A percentile compares a stretch with the other conserved stretches of the same genome.
phyloP scores from a whole-genome alignment of 1,284 basidiomycete genomes.

The Volvariella surrecta region DNA sequence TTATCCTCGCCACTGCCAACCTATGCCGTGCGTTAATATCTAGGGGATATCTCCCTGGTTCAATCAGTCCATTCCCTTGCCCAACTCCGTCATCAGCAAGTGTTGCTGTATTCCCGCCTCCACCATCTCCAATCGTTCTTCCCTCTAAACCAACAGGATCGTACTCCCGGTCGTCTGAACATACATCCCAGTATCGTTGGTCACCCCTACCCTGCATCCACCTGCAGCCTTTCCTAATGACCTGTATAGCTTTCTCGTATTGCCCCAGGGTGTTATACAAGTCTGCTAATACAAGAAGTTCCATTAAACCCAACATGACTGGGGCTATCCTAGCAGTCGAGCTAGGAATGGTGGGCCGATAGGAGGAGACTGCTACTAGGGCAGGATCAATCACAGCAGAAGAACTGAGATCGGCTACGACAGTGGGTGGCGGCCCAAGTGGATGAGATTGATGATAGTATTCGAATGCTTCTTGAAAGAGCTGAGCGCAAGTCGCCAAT shows the following conservation, averaged over 20 bases:
- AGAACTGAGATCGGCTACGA: not conserved
- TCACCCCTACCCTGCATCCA: conserved; percentile 84
- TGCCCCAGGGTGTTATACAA: conserved; percentile 69
- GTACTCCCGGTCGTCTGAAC: conserved; percentile 85
- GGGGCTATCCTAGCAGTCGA: no score
- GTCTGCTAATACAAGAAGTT: conserved; percentile 76
- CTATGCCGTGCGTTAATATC: conserved; percentile 81
- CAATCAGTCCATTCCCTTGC: conserved; percentile 17
- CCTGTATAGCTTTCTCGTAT: conserved; percentile 60
- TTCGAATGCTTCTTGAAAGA: conserved; percentile 59
- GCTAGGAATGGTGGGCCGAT: conserved; percentile 29
- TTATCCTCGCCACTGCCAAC: conserved; percentile 81
- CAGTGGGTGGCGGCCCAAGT: conserved; percentile 16
- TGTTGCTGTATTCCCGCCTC: conserved; percentile 8
- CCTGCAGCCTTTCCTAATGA: conserved; percentile 71
- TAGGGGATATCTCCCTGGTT: conserved; percentile 53
- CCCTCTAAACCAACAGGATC: conserved; percentile 31
- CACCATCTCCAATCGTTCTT: conserved; percentile 21
- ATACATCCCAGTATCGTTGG: conserved; percentile 75
- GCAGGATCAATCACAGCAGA: conserved; percentile 20
- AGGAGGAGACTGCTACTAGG: conserved; percentile 23
- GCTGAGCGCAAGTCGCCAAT: conserved; percentile 49
- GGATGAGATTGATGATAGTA: conserved; percentile 30
- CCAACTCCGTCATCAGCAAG: not conserved
- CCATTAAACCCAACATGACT: conserved; percentile 43